Conservation (phyloP, 176 grass and related monocot species). For the Triticum timopheevii region DNA sequence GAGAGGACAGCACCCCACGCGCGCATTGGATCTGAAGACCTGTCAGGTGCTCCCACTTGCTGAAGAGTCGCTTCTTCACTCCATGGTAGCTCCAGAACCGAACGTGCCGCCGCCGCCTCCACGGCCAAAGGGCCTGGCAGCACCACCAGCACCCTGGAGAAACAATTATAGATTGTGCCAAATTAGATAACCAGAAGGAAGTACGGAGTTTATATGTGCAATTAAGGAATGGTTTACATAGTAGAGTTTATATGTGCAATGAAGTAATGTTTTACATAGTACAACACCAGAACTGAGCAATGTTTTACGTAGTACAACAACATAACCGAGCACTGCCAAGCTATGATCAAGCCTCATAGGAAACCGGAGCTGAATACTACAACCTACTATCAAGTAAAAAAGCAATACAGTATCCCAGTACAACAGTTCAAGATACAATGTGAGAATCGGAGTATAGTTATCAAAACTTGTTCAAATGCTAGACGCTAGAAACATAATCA, state of each 20-base stretch:
- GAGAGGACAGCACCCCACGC: neutral
- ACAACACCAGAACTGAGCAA: too few relatives aligned
- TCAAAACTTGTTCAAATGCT: neutral
- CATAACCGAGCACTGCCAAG: neutral
- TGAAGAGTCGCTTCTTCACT: constrained; percentile 64
- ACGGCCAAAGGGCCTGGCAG: constrained; percentile 85
- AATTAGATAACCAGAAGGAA: neutral
- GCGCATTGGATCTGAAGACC: neutral
- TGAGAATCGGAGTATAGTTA: too few relatives aligned
- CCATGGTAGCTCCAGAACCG: constrained; percentile 55
- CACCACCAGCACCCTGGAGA: constrained; percentile 47
- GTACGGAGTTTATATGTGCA: too few relatives aligned
- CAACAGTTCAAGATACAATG: neutral
- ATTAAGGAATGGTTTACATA: too few relatives aligned
- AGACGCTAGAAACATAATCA: neutral
- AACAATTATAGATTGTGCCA: neutral
- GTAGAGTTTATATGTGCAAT: too few relatives aligned
- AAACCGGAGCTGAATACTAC: neutral
- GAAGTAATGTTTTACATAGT: neutral
- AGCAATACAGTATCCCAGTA: neutral
- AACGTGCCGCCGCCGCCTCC: constrained; percentile 47
- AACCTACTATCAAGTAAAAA: neutral
- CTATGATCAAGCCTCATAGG: neutral
- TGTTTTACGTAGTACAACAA: too few relatives aligned
- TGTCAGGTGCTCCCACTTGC: neutral